Percentiles rank a stretch among this genome's conserved stretches.
Evolutionary conservation across 2,329 filamentous ascomycete genomes (phyloP).

Genomic region (Conoideocrella luteorostrata): DNA sequence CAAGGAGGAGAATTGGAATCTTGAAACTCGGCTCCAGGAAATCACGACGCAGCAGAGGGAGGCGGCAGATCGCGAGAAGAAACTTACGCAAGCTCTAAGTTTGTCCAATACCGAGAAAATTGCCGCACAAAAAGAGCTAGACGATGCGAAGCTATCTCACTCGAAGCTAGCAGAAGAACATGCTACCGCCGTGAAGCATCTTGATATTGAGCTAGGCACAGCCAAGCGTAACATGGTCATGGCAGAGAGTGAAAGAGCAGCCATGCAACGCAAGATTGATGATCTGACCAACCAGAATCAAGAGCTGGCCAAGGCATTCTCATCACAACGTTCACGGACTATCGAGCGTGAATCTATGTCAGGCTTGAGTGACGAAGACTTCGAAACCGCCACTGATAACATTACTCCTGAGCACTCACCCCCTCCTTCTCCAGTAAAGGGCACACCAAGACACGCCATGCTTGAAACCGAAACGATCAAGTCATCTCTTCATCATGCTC

Average conservation of each 20-base stretch:
- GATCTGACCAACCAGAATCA: slow-evolving; percentile 85
- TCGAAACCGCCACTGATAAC: slow-evolving; percentile 60
- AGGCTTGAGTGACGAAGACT: slow-evolving; percentile 54
- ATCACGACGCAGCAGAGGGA: slow-evolving; percentile 68
- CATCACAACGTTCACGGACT: slow-evolving; percentile 61
- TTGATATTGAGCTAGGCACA: slow-evolving; percentile 81
- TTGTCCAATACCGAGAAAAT: slow-evolving; percentile 68
- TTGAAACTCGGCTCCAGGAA: slow-evolving; percentile 89
- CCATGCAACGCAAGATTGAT: slow-evolving; percentile 77
- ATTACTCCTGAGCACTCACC: slow-evolving; percentile 84
- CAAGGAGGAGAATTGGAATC: slow-evolving; percentile 97
- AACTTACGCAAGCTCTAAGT: slow-evolving; percentile 67
- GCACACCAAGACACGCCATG: slow-evolving; percentile 81
- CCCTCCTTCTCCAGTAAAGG: slow-evolving; percentile 83
- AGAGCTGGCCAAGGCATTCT: slow-evolving; percentile 79
- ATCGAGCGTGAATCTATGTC: slow-evolving; percentile 58
- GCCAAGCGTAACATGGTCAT: slow-evolving; percentile 73
- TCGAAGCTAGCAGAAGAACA: slow-evolving; percentile 79
- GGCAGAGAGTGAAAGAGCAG: slow-evolving; percentile 71
- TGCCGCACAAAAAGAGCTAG: slow-evolving; percentile 73
- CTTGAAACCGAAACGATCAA: slow-evolving; percentile 95
- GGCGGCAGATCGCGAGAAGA: slow-evolving; percentile 74
- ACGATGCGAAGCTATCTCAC: slow-evolving; percentile 78
- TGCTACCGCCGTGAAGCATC: slow-evolving; percentile 66
- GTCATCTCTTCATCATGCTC: slow-evolving; percentile 88